Base-by-base conservation (phyloP, 169 alveolate genomes). In the Cryptosporidium sp. region DNA sequence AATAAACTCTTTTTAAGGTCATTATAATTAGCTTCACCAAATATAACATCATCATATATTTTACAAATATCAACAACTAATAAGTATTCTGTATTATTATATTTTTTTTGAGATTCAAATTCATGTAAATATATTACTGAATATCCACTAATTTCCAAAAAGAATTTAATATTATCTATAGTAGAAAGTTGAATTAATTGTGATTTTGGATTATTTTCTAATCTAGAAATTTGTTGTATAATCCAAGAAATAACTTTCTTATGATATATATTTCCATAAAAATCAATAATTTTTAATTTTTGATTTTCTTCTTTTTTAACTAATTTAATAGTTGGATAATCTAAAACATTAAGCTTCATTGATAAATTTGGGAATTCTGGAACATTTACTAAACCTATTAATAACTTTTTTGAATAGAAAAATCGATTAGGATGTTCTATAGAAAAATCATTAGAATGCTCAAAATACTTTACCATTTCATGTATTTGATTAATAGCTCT, bases 401-500 rank as follows among this genome's bases (percentile, higher is more conserved):
- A 42, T n/a, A 65, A 12, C 58, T 73, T 73, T 73, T 73, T 73
- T 29, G 71, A 73, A 23, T 31, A 73, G 37, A 73, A 73, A 10
- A 60, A 23, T 8, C 62, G 44, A n/a, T 60, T 65, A 14, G 44
- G 53, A 62, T 62, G 39, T 21, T 80, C 67, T 7, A 29, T 45
- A 12, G 39, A 21, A 26, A 23, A 42, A 23, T 21, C 56, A 18
- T 23, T 80, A 39, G 53, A 39, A 12, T 39, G 18, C 1, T 60
- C 48, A n/a, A 80, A 53, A 45, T 80, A 62, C 12, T 62, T 61
- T 7, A 39, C 62, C 80, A 80, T 65, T 42, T 80, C 80, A n/a
- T 80, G 37, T 62, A 80, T 60, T 80, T 80, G 89, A 16, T 29
- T 48, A 6, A 80, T 26, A 29, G 89, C 89, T 80, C 75, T 80